phyloP scores from a whole-genome alignment of 306 rosid species.

The Quercus bicolor region DNA sequence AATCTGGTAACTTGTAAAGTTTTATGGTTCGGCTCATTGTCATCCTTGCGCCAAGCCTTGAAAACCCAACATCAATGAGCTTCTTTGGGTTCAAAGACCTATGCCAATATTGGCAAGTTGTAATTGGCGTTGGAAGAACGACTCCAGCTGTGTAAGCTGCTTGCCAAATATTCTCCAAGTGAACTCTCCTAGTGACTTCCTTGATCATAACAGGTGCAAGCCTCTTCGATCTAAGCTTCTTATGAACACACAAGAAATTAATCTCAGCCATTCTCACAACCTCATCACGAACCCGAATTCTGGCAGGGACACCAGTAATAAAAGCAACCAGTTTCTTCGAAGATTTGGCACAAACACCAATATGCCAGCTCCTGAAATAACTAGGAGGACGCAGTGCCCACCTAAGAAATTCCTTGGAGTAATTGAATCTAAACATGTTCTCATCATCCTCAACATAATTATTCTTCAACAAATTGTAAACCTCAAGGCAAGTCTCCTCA shows the following conservation, averaged over 20 bases:
- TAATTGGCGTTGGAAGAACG: constrained; percentile 69
- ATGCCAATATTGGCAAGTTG: constrained; percentile 84
- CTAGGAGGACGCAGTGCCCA: constrained; percentile 80
- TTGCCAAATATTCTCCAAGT: constrained; percentile 79
- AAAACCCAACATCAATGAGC: constrained; percentile 85
- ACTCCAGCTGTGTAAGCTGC: constrained; percentile 94
- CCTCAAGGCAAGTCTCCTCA: constrained; percentile 53
- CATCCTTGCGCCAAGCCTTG: constrained; percentile 89
- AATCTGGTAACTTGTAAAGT: constrained; percentile 67
- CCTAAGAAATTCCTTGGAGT: constrained; percentile 67
- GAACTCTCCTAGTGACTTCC: constrained; percentile 84
- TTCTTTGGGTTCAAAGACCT: constrained; percentile 83
- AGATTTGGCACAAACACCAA: constrained; percentile 66
- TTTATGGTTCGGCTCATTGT: constrained; percentile 82
- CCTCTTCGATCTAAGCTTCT: constrained; percentile 77
- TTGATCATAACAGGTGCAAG: constrained; percentile 89
- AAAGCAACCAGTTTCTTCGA: constrained; percentile 65
- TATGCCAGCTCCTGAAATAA: constrained; percentile 64
- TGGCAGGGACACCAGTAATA: constrained; percentile 84
- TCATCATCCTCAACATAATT: constrained; percentile 83
- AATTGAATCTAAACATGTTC: constrained; percentile 72
- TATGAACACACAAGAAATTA: constrained; percentile 78
- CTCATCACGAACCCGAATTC: constrained; percentile 50
- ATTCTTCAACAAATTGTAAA: constrained; percentile 51
- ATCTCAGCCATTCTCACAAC: constrained; percentile 83